Evolutionary conservation across 129 eudicot genomes (phyloP), one percentile per base, ranked within the genome.

Genomic region (Lonicera japonica): DNA sequence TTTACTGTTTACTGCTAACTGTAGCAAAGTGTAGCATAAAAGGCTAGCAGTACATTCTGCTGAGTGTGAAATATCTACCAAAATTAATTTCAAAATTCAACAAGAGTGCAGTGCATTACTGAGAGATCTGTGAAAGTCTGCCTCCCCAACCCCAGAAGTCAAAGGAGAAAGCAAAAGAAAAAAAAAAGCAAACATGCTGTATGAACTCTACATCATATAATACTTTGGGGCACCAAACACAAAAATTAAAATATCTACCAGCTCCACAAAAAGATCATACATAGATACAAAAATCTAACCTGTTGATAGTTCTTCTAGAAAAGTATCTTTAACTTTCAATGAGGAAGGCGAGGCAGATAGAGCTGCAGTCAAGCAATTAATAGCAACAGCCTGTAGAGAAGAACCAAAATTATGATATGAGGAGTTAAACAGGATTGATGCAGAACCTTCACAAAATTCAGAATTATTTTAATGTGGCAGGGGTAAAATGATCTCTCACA

Each of bases 301-400:
- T 80, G 68, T 69, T 18, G 87, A 80, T 57, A 83, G 61, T 73
- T 92, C 99, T 1, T 60, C 71, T 61, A 82, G 68, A 36, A 92
- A 86, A 82, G 85, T 77, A 40, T 78, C 80, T 51, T 79, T 88
- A 63, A 92, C 88, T 73, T 67, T 73, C n/a, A 58, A 19, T 24
- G 98, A 84, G 66, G 95, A 67, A 13, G 97, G 90, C 21, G 92
- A 82, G 24, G 79, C 86, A 22, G 95, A 92, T 60, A 92, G 66
- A 61, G 95, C 96, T 59, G 81, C 74, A 25, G 82, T 79, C 71
- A 87, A 78, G 85, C 95, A 92, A 74, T 72, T 80, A 64, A 88
- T 65, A 73, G 91, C 87, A 73, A 72, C 75, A 34, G 86, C 87
- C 96, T 92, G 86, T 59, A 77, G 60, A 29, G 6, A 29, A 29